phyloP scores from a whole-genome alignment of 2,329 filamentous ascomycete genomes.

The Fusarium nodosum region DNA sequence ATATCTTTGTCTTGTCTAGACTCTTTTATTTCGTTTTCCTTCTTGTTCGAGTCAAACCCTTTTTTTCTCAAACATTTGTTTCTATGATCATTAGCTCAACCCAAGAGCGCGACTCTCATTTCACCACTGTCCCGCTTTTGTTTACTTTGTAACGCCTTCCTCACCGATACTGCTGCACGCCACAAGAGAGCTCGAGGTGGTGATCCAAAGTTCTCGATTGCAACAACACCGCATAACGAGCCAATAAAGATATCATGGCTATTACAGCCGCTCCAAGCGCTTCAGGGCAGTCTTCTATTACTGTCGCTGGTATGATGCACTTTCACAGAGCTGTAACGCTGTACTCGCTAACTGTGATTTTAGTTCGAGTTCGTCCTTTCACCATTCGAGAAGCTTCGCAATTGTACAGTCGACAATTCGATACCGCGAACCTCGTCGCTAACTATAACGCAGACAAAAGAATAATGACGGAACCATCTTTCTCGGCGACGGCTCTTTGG shows the following conservation, averaged over 20 bases:
- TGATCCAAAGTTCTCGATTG: conserved; percentile 4
- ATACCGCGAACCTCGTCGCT: conserved; percentile 10
- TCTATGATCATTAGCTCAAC: conserved; percentile 36
- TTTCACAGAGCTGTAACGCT: not conserved
- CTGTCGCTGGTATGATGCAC: conserved; percentile 65
- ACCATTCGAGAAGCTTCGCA: conserved; percentile 95
- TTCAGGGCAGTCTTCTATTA: conserved; percentile 66
- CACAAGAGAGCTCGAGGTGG: conserved; percentile 18
- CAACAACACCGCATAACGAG: not conserved
- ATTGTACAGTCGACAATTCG: conserved; percentile 65
- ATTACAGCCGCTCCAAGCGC: conserved; percentile 41
- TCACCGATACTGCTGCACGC: conserved; percentile 3
- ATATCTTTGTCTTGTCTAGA: conserved; percentile 50
- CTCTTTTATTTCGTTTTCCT: conserved; percentile 8
- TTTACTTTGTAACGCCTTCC: conserved; percentile 40
- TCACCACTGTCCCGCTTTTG: conserved; percentile 32
- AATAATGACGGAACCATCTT: conserved; percentile 90
- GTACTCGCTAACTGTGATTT: conserved; percentile 48
- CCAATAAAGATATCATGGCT: conserved; percentile 37
- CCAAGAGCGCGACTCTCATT: conserved; percentile 36
- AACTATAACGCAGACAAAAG: conserved; percentile 62
- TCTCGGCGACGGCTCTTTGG: conserved; percentile 95
- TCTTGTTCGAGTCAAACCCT: conserved; percentile 22
- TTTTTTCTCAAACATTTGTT: conserved; percentile 40
- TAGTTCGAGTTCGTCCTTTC: conserved; percentile 78